Evolutionary conservation across 148 eudicot species (phyloP).

Genomic region (Vaccinium macrocarpon): DNA sequence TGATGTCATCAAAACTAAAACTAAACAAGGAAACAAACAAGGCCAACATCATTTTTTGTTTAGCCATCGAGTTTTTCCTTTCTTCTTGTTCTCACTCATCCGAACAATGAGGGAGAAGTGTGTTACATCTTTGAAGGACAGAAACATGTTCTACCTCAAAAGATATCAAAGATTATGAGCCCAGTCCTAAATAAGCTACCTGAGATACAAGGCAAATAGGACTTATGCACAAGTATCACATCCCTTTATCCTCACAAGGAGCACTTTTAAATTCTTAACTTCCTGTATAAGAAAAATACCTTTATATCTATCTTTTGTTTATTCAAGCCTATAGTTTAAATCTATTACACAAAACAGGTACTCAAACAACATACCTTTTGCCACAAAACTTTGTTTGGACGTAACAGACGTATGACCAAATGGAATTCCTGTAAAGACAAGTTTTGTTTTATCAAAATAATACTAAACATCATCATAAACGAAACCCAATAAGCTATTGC

Average conservation of each 20-base stretch:
- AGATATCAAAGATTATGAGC: not conserved
- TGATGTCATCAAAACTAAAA: no score
- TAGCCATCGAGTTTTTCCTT: not conserved
- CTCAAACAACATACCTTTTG: constrained; percentile 72
- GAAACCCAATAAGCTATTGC: constrained; percentile 17
- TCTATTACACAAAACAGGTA: not conserved
- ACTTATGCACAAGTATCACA: not conserved
- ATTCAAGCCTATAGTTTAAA: constrained; percentile 7
- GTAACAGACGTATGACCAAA: constrained; percentile 71
- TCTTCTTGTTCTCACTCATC: not conserved
- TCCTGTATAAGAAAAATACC: not conserved
- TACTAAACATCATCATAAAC: constrained; percentile 20
- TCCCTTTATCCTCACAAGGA: not conserved
- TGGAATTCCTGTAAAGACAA: constrained; percentile 77
- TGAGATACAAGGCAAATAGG: not conserved
- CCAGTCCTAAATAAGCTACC: not conserved
- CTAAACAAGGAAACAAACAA: no score
- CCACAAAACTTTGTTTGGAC: constrained; percentile 73
- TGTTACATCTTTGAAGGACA: not conserved
- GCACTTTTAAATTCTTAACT: not conserved
- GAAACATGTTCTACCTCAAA: not conserved
- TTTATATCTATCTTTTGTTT: not conserved
- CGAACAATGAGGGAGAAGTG: not conserved
- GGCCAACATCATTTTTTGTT: not conserved
- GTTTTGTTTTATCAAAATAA: constrained; percentile 44